Evolutionary conservation across 305 asterid genomes (phyloP).

Genomic region (Vinca major): DNA sequence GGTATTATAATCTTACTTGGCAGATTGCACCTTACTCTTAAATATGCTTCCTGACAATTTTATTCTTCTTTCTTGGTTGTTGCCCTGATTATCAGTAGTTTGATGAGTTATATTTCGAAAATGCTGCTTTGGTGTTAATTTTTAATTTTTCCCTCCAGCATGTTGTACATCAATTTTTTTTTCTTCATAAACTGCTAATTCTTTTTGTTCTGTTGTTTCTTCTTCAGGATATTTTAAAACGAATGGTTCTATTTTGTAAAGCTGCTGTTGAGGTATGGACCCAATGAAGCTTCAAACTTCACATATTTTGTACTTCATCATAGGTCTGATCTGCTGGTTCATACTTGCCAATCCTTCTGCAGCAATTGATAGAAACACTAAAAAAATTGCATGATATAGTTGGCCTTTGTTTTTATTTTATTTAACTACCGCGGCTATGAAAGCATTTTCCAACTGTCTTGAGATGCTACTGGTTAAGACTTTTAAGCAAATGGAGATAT

Average conservation of each 20-base stretch:
- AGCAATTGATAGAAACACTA: background rate
- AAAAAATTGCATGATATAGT: background rate
- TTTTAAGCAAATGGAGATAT: background rate
- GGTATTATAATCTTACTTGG: background rate
- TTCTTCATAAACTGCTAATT: constrained; percentile 1
- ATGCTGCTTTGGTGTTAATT: constrained; percentile 2
- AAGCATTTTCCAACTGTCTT: background rate
- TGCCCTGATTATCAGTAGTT: background rate
- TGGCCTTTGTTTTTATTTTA: background rate
- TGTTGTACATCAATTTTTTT: background rate
- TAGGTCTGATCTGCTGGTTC: background rate
- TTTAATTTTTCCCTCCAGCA: background rate
- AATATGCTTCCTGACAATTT: background rate
- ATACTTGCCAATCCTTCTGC: background rate
- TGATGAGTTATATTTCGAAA: background rate
- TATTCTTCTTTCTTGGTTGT: background rate
- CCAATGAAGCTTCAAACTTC: background rate
- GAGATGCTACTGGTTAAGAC: background rate
- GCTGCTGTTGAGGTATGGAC: constrained; percentile 83
- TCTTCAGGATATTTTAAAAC: constrained; percentile 85
- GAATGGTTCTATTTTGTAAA: constrained; percentile 90
- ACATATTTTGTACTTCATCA: background rate
- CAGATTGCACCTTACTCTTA: background rate
- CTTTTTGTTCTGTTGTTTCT: constrained; percentile 12
- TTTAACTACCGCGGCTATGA: background rate